Evolutionary conservation across 139 green algal genomes (phyloP).

Genomic region (Astrephomene gubernaculifera): DNA sequence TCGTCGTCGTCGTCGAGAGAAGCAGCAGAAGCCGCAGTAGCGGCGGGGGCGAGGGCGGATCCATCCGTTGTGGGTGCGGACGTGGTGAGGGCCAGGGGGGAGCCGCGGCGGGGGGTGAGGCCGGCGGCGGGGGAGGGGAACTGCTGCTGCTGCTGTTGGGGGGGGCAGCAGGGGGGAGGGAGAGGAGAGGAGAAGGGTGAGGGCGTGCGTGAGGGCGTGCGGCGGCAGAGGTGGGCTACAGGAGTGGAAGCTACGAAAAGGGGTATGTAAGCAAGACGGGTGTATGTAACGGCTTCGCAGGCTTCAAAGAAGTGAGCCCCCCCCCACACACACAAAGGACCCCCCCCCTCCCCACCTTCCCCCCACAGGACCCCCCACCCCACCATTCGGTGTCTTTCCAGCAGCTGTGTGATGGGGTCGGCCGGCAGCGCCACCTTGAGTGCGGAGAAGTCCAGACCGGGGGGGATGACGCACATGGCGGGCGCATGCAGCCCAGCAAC

Average conservation of each 20-base stretch:
- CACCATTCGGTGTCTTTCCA: constrained; percentile 47
- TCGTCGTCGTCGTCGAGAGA: too few species aligned
- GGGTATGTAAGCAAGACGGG: too few species aligned
- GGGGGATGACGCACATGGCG: constrained; percentile 91
- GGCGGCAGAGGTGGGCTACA: background rate
- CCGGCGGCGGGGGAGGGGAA: too few species aligned
- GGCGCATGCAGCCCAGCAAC: constrained; percentile 86
- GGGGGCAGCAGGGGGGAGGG: background rate
- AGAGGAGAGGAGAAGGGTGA: background rate
- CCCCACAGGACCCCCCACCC: background rate
- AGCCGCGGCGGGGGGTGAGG: too few species aligned
- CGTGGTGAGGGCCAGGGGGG: too few species aligned
- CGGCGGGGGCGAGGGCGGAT: too few species aligned
- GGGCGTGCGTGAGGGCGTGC: too few species aligned
- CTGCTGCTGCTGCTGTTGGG: constrained; percentile 11
- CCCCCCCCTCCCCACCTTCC: background rate
- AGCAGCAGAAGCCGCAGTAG: too few species aligned
- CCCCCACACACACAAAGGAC: too few species aligned
- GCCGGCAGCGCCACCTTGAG: constrained; percentile 79
- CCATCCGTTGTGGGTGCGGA: too few species aligned
- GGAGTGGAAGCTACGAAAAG: background rate
- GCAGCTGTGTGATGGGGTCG: constrained; percentile 71
- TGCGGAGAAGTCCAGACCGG: constrained; percentile 87
- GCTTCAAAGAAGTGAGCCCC: too few species aligned
- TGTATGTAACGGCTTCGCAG: too few species aligned